Conservation (phyloP, 2,329 filamentous ascomycete species). For the Alternaria sp. region DNA sequence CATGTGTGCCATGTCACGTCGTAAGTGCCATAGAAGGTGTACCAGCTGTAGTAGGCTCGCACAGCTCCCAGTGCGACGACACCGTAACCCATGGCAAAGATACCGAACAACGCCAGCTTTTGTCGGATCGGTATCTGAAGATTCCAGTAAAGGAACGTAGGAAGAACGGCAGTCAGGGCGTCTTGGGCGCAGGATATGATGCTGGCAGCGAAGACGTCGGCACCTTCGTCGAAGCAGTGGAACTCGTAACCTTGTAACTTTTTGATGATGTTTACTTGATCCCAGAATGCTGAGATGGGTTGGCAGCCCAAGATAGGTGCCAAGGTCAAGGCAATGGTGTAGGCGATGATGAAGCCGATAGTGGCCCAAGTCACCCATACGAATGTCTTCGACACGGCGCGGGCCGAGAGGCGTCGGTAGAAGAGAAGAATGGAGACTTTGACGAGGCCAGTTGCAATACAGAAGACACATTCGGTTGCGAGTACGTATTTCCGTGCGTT, state of each 20-base stretch:
- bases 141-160: slow-evolving; percentile 42
- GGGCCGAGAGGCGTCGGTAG: slow-evolving; percentile 36
- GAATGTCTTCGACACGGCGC: slow-evolving; percentile 32
- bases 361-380: slow-evolving; percentile 32
- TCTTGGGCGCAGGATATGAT: slow-evolving; percentile 38
- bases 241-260: slow-evolving; percentile 30
- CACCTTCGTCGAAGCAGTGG: slow-evolving; percentile 42
- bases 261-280: slow-evolving; percentile 29
- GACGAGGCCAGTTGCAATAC: slow-evolving; percentile 34
- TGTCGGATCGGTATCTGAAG: slow-evolving; percentile 36
- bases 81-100: slow-evolving; percentile 42
- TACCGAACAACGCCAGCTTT: slow-evolving; percentile 38
- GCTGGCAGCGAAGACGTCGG: slow-evolving; percentile 35
- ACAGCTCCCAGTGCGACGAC: slow-evolving; percentile 31
- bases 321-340: slow-evolving; percentile 34
- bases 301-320: slow-evolving; percentile 38
- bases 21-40: slow-evolving; percentile 37
- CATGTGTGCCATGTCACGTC: slow-evolving; percentile 38
- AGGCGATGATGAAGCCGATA: slow-evolving; percentile 35
- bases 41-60: slow-evolving; percentile 36
- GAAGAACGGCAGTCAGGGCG: slow-evolving; percentile 38
- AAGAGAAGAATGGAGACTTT: slow-evolving; percentile 45
- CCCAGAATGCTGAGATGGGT: slow-evolving; percentile 41
- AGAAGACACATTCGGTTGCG: slow-evolving; percentile 35
- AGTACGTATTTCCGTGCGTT: slow-evolving; percentile 36